Evolutionary conservation across 2,329 filamentous ascomycete genomes (phyloP).

Genomic region (Scleromitrula shiraiana): DNA sequence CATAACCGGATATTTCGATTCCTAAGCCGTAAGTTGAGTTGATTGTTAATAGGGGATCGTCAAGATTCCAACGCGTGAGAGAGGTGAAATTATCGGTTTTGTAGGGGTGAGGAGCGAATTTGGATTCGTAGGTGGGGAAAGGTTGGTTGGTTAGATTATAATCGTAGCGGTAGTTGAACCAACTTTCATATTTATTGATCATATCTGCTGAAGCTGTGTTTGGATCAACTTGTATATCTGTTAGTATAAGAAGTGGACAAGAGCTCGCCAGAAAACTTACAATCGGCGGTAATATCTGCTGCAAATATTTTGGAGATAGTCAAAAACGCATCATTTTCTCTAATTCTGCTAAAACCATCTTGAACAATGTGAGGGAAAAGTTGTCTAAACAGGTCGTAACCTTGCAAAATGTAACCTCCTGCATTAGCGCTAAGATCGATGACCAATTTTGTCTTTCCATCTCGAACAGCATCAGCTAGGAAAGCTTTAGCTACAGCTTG

Average conservation of each 20-base stretch:
- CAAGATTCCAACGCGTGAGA: conserved; percentile 23
- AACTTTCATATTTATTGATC: conserved; percentile 18
- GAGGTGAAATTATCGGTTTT: conserved; percentile 21
- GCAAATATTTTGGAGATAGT: conserved; percentile 19
- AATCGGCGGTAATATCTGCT: conserved; percentile 17
- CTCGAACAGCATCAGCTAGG: conserved; percentile 37
- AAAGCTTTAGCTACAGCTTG: conserved; percentile 31
- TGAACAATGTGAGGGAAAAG: conserved; percentile 29
- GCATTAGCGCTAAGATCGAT: conserved; percentile 56
- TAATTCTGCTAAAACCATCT: conserved; percentile 21
- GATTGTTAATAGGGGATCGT: conserved; percentile 20
- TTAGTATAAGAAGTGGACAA: background rate
- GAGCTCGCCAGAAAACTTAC: background rate
- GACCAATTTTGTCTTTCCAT: conserved; percentile 50
- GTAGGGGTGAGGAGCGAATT: conserved; percentile 21
- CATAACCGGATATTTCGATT: conserved; percentile 30
- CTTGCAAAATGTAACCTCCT: conserved; percentile 44
- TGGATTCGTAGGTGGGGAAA: conserved; percentile 21
- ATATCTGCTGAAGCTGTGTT: conserved; percentile 16
- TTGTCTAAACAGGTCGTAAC: conserved; percentile 41
- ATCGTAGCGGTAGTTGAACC: conserved; percentile 25
- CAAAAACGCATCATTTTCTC: conserved; percentile 20
- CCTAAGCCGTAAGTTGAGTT: conserved; percentile 22
- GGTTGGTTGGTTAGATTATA: conserved; percentile 21
- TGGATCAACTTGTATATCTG: conserved; percentile 14